These are phyloP conservation scores for Hymenoscyphus albidus DNA, from an alignment of 2,329 filamentous ascomycete genomes.

Conservation along the genomic window DNA sequence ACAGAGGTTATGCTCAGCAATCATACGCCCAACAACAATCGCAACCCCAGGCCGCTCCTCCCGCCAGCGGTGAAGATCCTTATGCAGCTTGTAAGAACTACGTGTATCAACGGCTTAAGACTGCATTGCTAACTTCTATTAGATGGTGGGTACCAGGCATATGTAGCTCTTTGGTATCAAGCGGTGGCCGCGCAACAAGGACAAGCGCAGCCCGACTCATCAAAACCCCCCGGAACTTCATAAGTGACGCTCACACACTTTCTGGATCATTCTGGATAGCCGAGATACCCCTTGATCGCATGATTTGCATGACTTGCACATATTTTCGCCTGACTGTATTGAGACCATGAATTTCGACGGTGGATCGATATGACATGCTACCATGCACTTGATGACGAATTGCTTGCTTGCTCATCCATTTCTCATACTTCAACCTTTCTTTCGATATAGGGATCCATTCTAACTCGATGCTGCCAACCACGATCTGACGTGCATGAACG, in stretches of 20 bases:
- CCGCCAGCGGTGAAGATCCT: constrained; percentile 55
- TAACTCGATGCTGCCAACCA: constrained; percentile 15
- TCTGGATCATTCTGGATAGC: constrained; percentile 24
- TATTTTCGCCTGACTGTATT: constrained; percentile 30
- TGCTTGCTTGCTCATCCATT: constrained; percentile 20
- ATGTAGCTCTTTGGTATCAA: constrained; percentile 77
- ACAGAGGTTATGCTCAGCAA: constrained; percentile 48
- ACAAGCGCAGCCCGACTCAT: constrained; percentile 36
- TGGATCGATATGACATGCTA: constrained; percentile 34
- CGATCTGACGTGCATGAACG: constrained; percentile 23
- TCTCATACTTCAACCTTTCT: constrained; percentile 24
- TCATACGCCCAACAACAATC: constrained; percentile 40
- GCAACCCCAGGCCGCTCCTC: constrained; percentile 41
- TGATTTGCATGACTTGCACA: constrained; percentile 34
- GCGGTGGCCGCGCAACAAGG: constrained; percentile 52
- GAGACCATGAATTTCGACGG: constrained; percentile 34
- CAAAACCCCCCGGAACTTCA: constrained; percentile 40
- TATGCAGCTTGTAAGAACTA: constrained; percentile 67
- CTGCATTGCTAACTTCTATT: constrained; percentile 18
- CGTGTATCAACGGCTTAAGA: neutral
- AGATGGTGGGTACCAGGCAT: constrained; percentile 80
- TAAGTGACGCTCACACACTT: constrained; percentile 27
- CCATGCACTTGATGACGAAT: constrained; percentile 32
- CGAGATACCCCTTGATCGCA: constrained; percentile 31
- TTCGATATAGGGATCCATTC: neutral